Evolutionary conservation across 1,284 basidiomycete genomes (phyloP), one percentile per base, ranked within the genome.

Genomic region (Ustilago crameri): DNA sequence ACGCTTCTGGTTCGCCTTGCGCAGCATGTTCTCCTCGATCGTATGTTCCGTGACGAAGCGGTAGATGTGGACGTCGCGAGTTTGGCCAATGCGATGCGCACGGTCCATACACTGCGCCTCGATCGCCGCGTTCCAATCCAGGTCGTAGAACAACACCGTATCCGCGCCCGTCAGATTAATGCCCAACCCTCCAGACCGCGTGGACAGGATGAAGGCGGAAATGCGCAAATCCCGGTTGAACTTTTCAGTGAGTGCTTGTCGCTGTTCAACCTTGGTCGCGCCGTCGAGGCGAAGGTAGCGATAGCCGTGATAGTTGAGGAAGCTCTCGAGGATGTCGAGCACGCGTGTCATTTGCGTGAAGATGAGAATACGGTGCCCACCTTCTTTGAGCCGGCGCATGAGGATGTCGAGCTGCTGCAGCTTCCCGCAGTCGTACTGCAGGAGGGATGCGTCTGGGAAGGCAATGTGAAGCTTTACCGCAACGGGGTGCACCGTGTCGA

Each of bases 271-370:
- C 85, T 93, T 95, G 45, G 95, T 98, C 42, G 92, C 90, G 0
- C 95, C 95, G 79, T 98, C 95, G 22, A 98, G 86, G 5, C 95
- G 88, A 9, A 97, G 88, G 83, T 98, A 98, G 5, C 95, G 88
- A 82, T 95, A 93, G 0, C 95, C 95, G 77, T 95, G 93, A 72
- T 93, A 90, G 78, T 91, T 95, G 62, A 98, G 87, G 85, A 95
- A 97, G 35, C 90, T 90, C 82, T 98, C 95, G 49, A 98, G 87
- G 56, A 98, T 95, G 83, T 98, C 95, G 54, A 98, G 87, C 35
- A 98, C 91, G 60, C 88, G 88, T 22, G 95, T 97, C 95, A 98
- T 98, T 81, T 98, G 95, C 0, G 95, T 98, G 84, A 98, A 98
- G 76, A 98, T 95, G 47, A 98, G 87, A 22, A 93, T 88, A 1